Evolutionary conservation across 352 stramenopile genomes (phyloP).

Genomic region (Phytophthora uliginosa): DNA sequence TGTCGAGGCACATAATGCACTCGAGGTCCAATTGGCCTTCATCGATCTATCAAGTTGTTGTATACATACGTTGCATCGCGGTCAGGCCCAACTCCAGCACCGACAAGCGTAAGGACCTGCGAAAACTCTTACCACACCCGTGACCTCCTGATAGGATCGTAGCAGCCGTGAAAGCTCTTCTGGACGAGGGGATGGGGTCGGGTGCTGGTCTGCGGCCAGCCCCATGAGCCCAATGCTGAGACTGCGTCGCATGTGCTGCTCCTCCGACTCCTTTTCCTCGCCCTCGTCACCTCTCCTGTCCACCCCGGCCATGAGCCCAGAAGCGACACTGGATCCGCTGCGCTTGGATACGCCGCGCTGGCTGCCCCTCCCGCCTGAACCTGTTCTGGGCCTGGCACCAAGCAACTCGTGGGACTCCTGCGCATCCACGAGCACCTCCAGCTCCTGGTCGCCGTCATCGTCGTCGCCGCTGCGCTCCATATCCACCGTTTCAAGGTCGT

Average conservation of each 20-base stretch:
- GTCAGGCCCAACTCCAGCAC: neutral
- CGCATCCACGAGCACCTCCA: conserved; percentile 37
- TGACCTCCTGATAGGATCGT: conserved; percentile 76
- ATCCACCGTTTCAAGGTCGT: conserved; percentile 50
- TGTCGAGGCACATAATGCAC: conserved; percentile 91
- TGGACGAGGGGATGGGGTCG: conserved; percentile 30
- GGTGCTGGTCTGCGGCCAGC: conserved; percentile 41
- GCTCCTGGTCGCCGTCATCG: conserved; percentile 35
- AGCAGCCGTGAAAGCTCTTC: conserved; percentile 51
- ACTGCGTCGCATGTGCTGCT: conserved; percentile 33
- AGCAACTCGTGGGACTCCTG: conserved; percentile 56
- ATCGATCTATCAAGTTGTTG: conserved; percentile 46
- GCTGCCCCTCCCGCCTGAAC: conserved; percentile 18
- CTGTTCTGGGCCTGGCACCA: conserved; percentile 28
- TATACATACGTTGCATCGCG: neutral
- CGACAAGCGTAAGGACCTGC: neutral
- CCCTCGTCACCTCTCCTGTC: conserved; percentile 21
- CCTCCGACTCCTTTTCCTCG: conserved; percentile 34
- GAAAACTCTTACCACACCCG: conserved; percentile 51
- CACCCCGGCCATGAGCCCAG: conserved; percentile 11
- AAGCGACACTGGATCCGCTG: conserved; percentile 9
- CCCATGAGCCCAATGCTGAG: conserved; percentile 38
- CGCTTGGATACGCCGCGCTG: conserved; percentile 25
- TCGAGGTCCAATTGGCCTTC: conserved; percentile 78
- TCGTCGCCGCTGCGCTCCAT: conserved; percentile 39